Conservation (phyloP, 2,329 filamentous ascomycete species). For the Colletotrichum costaricense region DNA sequence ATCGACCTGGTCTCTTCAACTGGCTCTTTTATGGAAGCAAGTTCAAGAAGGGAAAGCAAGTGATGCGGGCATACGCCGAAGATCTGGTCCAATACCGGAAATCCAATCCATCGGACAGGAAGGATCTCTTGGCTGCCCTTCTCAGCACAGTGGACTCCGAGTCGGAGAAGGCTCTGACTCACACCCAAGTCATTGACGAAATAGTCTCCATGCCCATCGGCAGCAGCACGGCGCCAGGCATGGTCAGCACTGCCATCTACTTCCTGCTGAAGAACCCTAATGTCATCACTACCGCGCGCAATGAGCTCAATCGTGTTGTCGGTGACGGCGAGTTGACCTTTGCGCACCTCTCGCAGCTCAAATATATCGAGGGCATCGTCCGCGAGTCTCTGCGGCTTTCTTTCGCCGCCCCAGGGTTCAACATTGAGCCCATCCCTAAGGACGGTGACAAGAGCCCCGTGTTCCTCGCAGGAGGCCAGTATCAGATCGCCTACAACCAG, state of each 20-base stretch:
- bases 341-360: slow-evolving; percentile 61
- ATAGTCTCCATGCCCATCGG: slow-evolving; percentile 76
- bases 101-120: slow-evolving; percentile 63
- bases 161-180: slow-evolving; percentile 67
- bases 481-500: slow-evolving; percentile 60
- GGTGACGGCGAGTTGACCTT: slow-evolving; percentile 56
- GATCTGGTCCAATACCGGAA: slow-evolving; percentile 69
- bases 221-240: slow-evolving; percentile 60
- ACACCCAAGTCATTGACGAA: slow-evolving; percentile 74
- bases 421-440: slow-evolving; percentile 60
- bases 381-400: slow-evolving; percentile 66
- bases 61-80: slow-evolving; percentile 65
- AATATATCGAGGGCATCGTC: slow-evolving; percentile 65
- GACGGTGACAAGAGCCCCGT: slow-evolving; percentile 55
- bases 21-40: slow-evolving; percentile 63
- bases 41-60: slow-evolving; percentile 63
- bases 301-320: slow-evolving; percentile 64
- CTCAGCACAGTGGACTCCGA: slow-evolving; percentile 70
- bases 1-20: slow-evolving; percentile 62
- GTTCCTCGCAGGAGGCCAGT: slow-evolving; percentile 59
- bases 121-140: slow-evolving; percentile 71
- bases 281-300: slow-evolving; percentile 59
- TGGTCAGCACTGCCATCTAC: slow-evolving; percentile 58
- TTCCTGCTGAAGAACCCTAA: slow-evolving; percentile 63
- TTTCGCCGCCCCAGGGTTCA: slow-evolving; percentile 65